These are phyloP conservation scores for Solanum phureja DNA, from an alignment of 257 asterid genomes.

Conservation along the genomic window DNA sequence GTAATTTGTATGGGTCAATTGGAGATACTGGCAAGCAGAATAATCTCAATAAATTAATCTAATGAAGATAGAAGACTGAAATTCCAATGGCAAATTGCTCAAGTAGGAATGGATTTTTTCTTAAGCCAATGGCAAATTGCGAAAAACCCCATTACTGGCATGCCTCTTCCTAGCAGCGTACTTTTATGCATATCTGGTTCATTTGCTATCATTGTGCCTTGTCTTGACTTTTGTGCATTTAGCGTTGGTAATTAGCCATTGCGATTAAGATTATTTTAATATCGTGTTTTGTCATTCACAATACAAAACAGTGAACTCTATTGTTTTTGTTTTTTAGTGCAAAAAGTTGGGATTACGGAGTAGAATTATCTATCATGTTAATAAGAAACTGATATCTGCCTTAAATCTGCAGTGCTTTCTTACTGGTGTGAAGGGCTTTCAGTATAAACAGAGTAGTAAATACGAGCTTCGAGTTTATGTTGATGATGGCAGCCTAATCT, in stretches of 20 bases:
- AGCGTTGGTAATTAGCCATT: not conserved
- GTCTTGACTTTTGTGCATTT: not conserved
- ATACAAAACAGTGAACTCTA: not conserved
- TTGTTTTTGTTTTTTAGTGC: not conserved
- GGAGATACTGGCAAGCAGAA: not conserved
- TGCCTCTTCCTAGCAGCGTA: not conserved
- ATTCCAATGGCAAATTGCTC: not conserved
- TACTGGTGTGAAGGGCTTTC: constrained; percentile 78
- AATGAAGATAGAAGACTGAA: not conserved
- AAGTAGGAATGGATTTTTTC: not conserved
- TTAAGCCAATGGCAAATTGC: not conserved
- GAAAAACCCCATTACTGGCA: not conserved
- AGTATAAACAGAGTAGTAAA: constrained; percentile 36
- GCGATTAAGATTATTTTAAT: not conserved
- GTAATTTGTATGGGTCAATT: not conserved
- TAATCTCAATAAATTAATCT: not conserved
- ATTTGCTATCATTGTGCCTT: not conserved
- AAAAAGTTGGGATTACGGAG: not conserved
- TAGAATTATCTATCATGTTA: not conserved
- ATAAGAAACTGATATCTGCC: not conserved
- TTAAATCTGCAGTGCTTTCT: constrained; percentile 55
- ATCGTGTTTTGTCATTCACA: not conserved
- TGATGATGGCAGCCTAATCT: constrained; percentile 96
- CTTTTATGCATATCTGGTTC: not conserved
- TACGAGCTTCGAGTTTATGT: constrained; percentile 69